Conservation (phyloP, 1,284 basidiomycete species). For the Leucoagaricus sp. region DNA sequence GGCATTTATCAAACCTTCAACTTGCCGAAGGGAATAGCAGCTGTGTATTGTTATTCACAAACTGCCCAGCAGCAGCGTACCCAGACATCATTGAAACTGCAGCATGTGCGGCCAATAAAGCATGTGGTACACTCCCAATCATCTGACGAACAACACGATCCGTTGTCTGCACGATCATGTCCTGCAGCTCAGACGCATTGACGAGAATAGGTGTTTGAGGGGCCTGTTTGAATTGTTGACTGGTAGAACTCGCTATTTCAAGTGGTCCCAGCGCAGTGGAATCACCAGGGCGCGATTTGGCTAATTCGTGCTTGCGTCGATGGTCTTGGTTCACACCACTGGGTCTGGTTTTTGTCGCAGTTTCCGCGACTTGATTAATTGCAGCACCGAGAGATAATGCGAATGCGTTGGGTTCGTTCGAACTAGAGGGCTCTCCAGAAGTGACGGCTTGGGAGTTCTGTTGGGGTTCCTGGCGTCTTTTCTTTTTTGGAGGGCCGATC, state of each 20-base stretch:
- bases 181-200: neutral
- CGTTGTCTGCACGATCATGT: neutral
- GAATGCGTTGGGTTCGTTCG: too few species aligned
- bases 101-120: neutral
- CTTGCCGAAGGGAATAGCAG: slow-evolving; percentile 1
- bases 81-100: slow-evolving; percentile 7
- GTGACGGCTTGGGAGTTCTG: too few species aligned
- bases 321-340: neutral
- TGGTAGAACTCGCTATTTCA: neutral
- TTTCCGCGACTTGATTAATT: slow-evolving; percentile 4
- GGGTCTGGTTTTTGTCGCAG: neutral
- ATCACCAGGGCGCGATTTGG: neutral
- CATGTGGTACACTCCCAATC: neutral
- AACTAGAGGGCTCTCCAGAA: too few species aligned
- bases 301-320: neutral
- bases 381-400: slow-evolving; percentile 5
- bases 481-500: slow-evolving; percentile 5
- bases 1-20: neutral
- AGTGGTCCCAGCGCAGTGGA: neutral
- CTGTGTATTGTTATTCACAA: slow-evolving; percentile 5
- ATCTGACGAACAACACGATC: slow-evolving; percentile 3
- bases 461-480: neutral
- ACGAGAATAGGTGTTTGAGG: neutral
- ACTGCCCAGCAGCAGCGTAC: slow-evolving; percentile 1
- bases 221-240: neutral